Conservation (phyloP, 2,329 filamentous ascomycete species). For the Fusarium continuum region DNA sequence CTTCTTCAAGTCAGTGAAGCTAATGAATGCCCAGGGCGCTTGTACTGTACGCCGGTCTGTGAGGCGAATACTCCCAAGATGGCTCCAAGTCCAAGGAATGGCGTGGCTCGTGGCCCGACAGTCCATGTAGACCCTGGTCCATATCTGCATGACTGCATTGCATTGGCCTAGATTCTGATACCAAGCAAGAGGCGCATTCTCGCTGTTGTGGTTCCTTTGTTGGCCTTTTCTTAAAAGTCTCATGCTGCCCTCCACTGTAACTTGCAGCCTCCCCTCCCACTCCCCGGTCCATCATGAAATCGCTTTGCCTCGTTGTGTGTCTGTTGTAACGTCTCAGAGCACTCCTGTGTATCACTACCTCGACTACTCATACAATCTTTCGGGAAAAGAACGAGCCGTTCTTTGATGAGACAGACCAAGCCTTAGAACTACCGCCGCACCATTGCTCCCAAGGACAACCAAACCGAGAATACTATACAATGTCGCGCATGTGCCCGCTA, state of each 20-base stretch:
- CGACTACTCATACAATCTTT: slow-evolving; percentile 22
- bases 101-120: slow-evolving; percentile 36
- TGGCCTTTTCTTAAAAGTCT: slow-evolving; percentile 38
- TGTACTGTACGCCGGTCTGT: slow-evolving; percentile 7
- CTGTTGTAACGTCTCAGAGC: slow-evolving; percentile 33
- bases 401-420: slow-evolving; percentile 40
- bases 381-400: slow-evolving; percentile 28
- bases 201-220: slow-evolving; percentile 24
- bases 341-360: slow-evolving; percentile 35
- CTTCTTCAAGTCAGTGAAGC: slow-evolving; percentile 2
- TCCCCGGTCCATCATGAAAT: slow-evolving; percentile 32
- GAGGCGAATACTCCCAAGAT: slow-evolving; percentile 22
- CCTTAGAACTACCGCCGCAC: slow-evolving; percentile 20
- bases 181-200: slow-evolving; percentile 24
- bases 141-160: slow-evolving; percentile 27
- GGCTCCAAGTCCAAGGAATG: slow-evolving; percentile 19
- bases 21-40: slow-evolving; percentile 27
- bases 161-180: slow-evolving; percentile 26
- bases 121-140: slow-evolving; percentile 22
- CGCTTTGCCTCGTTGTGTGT: slow-evolving; percentile 7
- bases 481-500: slow-evolving; percentile 62
- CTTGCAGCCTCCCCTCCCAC: slow-evolving; percentile 25
- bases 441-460: background rate
- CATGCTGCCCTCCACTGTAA: slow-evolving; percentile 22
- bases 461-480: slow-evolving; percentile 41